Evolutionary conservation across 2,329 filamentous ascomycete genomes (phyloP).

Genomic region (Coniochaeta hoffmannii): DNA sequence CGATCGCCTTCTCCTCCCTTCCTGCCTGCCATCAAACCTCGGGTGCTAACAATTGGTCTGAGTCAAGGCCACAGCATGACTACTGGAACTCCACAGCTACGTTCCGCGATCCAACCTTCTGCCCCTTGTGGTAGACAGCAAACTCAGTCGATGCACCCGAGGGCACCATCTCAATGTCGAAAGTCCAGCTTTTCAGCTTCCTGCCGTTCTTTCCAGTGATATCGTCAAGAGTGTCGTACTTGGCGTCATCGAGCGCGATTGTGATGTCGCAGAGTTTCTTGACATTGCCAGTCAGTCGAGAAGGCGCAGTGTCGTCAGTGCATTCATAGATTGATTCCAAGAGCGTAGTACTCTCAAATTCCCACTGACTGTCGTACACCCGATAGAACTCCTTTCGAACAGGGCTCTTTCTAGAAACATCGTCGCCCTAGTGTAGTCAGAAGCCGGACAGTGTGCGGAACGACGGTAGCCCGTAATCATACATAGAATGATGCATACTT

Average conservation of each 20-base stretch:
- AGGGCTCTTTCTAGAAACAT: background rate
- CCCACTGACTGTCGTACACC: too few species aligned
- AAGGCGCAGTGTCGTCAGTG: background rate
- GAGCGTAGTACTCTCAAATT: background rate
- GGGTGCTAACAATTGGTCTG: too few species aligned
- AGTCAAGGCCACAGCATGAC: too few species aligned
- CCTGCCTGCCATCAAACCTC: too few species aligned
- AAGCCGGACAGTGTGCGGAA: background rate
- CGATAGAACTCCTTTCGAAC: background rate
- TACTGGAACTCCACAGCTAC: background rate
- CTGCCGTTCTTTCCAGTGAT: background rate
- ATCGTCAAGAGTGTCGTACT: background rate
- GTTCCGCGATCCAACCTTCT: background rate
- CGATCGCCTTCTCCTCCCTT: too few species aligned
- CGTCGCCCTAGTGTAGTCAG: background rate
- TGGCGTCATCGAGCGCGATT: background rate
- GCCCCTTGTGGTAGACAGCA: background rate
- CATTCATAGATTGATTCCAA: background rate
- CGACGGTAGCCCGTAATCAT: too few species aligned
- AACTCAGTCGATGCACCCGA: conserved; percentile 1
- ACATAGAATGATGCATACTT: background rate
- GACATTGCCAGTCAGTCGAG: background rate
- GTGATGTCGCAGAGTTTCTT: background rate
- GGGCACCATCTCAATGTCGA: conserved; percentile 1
- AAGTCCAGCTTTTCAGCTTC: background rate